Conservation (phyloP, 225 moss, liverwort and hornwort genomes). For the Asterella californica region DNA sequence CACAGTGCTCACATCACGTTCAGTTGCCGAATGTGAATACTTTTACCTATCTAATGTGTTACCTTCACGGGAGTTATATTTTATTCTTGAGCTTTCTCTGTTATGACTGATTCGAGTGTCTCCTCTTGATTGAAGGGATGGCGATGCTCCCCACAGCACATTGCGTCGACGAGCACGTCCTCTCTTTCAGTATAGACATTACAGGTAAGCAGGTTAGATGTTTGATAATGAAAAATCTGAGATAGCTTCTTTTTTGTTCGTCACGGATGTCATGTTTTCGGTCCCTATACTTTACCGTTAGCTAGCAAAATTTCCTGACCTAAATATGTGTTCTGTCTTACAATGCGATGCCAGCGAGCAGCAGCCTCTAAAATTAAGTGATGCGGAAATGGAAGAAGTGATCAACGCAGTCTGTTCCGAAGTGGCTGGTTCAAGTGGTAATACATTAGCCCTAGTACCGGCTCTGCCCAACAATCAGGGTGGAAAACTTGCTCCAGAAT, state of each 20-base stretch:
- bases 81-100: too few relatives aligned
- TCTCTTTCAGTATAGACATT: slow-evolving; percentile 94
- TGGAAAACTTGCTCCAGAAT: slow-evolving; percentile 75
- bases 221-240: not conserved
- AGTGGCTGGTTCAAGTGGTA: slow-evolving; percentile 61
- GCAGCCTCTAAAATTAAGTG: slow-evolving; percentile 84
- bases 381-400: slow-evolving; percentile 99
- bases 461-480: slow-evolving; percentile 61
- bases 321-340: not conserved
- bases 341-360: slow-evolving; percentile 61
- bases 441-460: slow-evolving; percentile 55
- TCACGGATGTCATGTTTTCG: not conserved
- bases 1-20: not conserved
- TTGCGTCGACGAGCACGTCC: slow-evolving; percentile 82
- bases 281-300: not conserved
- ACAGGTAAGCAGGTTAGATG: slow-evolving; percentile 50
- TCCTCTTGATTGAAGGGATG: slow-evolving; percentile 59
- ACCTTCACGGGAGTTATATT: too few relatives aligned
- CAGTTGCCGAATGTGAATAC: not conserved
- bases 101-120: not conserved
- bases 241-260: not conserved
- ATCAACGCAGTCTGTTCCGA: slow-evolving; percentile 92
- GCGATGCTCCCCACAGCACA: slow-evolving; percentile 73
- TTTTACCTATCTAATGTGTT: too few relatives aligned
- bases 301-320: not conserved